Evolutionary conservation across 805 yeast genomes (phyloP), one percentile per base, ranked within the genome.

Genomic region (Kurtzmaniella fragi): DNA sequence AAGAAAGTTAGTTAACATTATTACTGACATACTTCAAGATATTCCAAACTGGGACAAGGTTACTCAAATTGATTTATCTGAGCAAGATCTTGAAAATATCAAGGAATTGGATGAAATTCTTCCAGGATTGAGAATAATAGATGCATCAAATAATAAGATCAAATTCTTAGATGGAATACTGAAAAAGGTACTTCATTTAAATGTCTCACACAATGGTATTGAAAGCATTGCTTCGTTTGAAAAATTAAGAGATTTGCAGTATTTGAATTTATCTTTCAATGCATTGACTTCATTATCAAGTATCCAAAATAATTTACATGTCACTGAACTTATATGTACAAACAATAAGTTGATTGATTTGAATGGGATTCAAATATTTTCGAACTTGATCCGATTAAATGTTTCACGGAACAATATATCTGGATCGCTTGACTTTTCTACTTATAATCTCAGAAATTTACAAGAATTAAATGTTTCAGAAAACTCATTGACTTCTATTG

Each of bases 101-200:
- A 67, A 68, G 34, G 76, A 68, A 40, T 58, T 77, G 26, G 56
- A 67, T 26, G 50, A 50, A 30, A 68, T 74, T 38, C 58, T 73
- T 25, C 82, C 82, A 0, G 59, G 64, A 32, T 50, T 75, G 30
- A 48, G 54, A 42, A 50, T 48, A 17, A 40, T 73, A 2, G 62
- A 73, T 49, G 61, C 74, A 8, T 62, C 74, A 0, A 39, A 56
- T n/a, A 77, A 77, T 54, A 44, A 50, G 6, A 52, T 77, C 10
- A 53, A 58, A 15, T 74, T 60, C 46, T 49, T 69, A 8, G 70
- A 70, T 20, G 82, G 81, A 0, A 50, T 76, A 16, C 78, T 80
- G 1, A 41, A 42, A 7, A 42, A 49, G 1, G 46, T 70, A 1
- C 65, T 70, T 48, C 56, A 62, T 23, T 46, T 77, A 34, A 53